Evolutionary conservation across 257 asterid species (phyloP), one percentile per base, ranked within the genome.

Genomic region (Linderniella brevidens): DNA sequence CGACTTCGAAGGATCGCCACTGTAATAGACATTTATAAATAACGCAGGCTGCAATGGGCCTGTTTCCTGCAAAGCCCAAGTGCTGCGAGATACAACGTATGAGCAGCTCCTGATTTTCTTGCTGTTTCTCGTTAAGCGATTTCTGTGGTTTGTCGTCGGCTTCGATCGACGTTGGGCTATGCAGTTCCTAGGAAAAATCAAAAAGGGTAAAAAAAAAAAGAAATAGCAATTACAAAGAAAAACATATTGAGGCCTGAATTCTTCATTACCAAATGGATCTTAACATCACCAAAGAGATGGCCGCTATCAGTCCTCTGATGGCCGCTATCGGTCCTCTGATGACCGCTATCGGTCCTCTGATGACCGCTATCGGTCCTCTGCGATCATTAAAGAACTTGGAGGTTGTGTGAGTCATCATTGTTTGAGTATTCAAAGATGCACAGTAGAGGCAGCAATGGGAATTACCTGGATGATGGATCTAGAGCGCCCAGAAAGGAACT

Each of bases 1-100:
- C 99, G 63, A 90, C 99, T 70, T 90, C 99, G 55, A 90, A 90
- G 47, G 99, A 90, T 58, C 96, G 73, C 96, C 99, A 90, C 37
- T 90, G 99, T 70, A 85, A 61, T 55, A 90, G 99, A 62, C 99
- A 90, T 64, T 90, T 90, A 45, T 81, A 90, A 55, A 90, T 85
- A 67, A 85, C 77, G 61, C 96, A 85, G 54, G 99, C 93, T 48
- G 99, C 96, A 60, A 82, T 65, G 10, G 99, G 96, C 64, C 73
- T 77, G 72, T 77, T 82, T 57, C 81, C 71, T 11, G 96, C 59
- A 66, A 90, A 90, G 54, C 96, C 96, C 76, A 90, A 63, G 66
- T 74, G 80, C 64, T 85, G 92, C 32, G 82, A 62, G 57, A 85
- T 77, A 60, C 94, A 85, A 37, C 86, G 88, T 58, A 82, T 67